Evolutionary conservation across 179 eudicot species (phyloP), one percentile per base, ranked within the genome.

Genomic region (Vitellaria paradoxa): DNA sequence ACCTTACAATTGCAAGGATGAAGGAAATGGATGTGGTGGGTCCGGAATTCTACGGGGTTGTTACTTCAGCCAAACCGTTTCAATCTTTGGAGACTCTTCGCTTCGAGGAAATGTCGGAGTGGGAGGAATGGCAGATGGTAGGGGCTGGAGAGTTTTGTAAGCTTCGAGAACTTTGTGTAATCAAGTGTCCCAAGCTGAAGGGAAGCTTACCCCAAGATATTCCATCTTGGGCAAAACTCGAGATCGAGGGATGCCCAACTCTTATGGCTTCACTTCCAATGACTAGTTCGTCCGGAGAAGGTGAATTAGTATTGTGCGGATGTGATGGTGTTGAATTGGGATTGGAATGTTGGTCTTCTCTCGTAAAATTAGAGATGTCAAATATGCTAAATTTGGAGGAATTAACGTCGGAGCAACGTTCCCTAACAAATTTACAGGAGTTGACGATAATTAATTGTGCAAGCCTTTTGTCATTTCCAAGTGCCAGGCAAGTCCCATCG

Each of bases 21-120:
- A 3, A 6, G 1, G 55, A 7, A 18, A 20, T 70, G 12, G 37
- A 4, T 12, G 15, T 63, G 40, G 76, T 78, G 14, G 75, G 79
- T 73, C 9, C 64, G 62, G 77, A 74, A 69, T 46, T 67, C 76
- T 40, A n/a, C 46, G 78, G 73, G 71, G 82, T 40, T 81, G 78
- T 17, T 78, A 75, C 26, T 75, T 75, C 40, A 60, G 74, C n/a
- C 67, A 23, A 10, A 26, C 37, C 49, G 26, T 78, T 70, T 63
- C n/a, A 20, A 17, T 55, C 40, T 5, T 18, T 78, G 20, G 65
- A 56, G 46, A 47, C 52, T 21, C 46, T 78, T 17, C 52, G 59
- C 63, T 65, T 78, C 64, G 52, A 45, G 15, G 17, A 18, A 26
- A 42, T 70, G 76, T 53, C 65, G 49, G 49, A 65, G 49, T 65